Evolutionary conservation across 176 grass and related monocot species (phyloP).

Genomic region (Thalia dealbata): DNA sequence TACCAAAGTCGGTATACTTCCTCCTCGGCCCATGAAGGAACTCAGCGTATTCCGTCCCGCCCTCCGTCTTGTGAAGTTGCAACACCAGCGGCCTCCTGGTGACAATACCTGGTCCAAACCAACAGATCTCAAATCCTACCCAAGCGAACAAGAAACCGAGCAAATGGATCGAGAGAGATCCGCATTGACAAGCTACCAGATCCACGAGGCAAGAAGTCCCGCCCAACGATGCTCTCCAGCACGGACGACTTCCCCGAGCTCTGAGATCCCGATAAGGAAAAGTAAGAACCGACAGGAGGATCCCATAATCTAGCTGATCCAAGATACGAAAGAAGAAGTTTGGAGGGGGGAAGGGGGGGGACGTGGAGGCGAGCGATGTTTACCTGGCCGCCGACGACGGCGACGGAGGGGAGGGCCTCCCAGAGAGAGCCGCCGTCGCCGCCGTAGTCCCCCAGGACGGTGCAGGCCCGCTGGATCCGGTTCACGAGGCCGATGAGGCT

Average conservation of each 20-base stretch:
- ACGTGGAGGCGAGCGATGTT: conserved; percentile 1
- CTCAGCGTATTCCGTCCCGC: conserved; percentile 79
- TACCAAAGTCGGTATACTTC: conserved; percentile 74
- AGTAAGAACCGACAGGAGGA: conserved; percentile 3
- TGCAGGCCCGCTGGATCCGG: conserved; percentile 95
- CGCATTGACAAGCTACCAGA: conserved; percentile 58
- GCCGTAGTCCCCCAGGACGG: conserved; percentile 89
- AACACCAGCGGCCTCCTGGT: conserved; percentile 91
- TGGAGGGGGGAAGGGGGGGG: not conserved
- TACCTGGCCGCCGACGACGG: conserved; percentile 99
- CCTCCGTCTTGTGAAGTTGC: conserved; percentile 87
- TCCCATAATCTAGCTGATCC: not conserved
- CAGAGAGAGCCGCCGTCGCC: conserved; percentile 64
- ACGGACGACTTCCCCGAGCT: conserved; percentile 98
- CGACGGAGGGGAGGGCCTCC: conserved; percentile 95
- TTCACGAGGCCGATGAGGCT: conserved; percentile 98
- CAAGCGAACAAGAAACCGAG: conserved; percentile 16
- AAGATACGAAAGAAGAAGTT: no score
- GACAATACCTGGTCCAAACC: conserved; percentile 58
- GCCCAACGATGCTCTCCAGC: conserved; percentile 97
- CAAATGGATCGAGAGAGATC: not conserved
- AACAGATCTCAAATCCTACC: conserved; percentile 20
- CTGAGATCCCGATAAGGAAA: conserved; percentile 31
- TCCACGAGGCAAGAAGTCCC: conserved; percentile 99
- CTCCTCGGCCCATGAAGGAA: conserved; percentile 88